Base-by-base conservation (phyloP, 2,329 filamentous ascomycete genomes). In the Purpureocillium lavendulum region DNA sequence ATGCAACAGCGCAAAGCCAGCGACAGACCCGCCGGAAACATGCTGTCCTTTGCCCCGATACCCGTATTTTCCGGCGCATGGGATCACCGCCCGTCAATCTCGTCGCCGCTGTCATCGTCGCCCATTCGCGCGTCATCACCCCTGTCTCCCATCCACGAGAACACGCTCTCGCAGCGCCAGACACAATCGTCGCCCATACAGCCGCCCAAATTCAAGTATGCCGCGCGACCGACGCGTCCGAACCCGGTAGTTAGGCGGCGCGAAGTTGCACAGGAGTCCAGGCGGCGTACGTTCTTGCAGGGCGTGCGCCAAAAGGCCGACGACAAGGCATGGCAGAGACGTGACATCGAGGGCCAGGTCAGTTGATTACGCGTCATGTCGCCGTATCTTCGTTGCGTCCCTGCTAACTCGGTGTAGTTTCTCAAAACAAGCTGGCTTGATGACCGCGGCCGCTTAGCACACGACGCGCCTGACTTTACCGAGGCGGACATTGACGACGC, bases 211-310 rank as follows among this genome's bases (percentile, higher is more conserved):
- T 70, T 66, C 55, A 73, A 66, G 42, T 81, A 68, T 48, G 67
- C 75, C 21, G 62, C 73, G 44, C 70, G 77, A 13, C 65, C 67
- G 12, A 62, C 70, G 39, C 82, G 82, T 44, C 68, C 71, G 29
- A 86, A 83, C 45, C 83, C 81, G 0, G 51, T 83, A 7, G 61
- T 80, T 14, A 72, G 74, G 47, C 73, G 64, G 44, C 70, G 76
- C 37, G 75, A 87, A 54, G 76, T 75, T 14, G 67, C 69, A 1
- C 75, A 79, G 40, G 80, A 86, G 54, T 67, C 73, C 39, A 66
- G 85, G 41, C 68, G 84, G 35, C 73, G 75, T 26, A 65, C 83
- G 40, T 90, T 90, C 50, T 62, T 90, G 43, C 76, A 79, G 53
- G 83, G 71, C 38, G 78, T 84, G 14, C 68, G 76, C 42, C 71